Conservation (phyloP, 2,329 filamentous ascomycete species). For the Paracoccidioides lutzii region DNA sequence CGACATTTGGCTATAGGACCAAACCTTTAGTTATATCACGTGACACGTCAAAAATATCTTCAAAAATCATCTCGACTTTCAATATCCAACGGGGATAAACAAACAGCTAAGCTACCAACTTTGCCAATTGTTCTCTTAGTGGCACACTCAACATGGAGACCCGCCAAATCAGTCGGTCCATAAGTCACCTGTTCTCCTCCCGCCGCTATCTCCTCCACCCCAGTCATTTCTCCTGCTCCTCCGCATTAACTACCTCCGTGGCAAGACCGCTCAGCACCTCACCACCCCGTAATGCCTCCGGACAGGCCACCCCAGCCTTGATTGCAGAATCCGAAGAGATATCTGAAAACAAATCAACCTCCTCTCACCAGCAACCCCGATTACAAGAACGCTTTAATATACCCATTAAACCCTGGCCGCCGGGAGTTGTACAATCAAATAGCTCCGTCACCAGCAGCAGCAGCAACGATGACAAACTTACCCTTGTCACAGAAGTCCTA, state of each 20-base stretch:
- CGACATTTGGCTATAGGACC: too few relatives aligned
- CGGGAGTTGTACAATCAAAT: neutral
- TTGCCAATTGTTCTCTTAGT: too few relatives aligned
- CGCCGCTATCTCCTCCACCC: neutral
- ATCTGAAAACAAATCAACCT: neutral
- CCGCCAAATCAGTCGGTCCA: constrained; percentile 5
- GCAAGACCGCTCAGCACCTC: neutral
- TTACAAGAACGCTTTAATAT: neutral
- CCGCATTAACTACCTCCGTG: neutral
- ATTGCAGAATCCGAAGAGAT: too few relatives aligned
- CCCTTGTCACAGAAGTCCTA: neutral
- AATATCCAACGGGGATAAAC: neutral
- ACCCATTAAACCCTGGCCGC: neutral
- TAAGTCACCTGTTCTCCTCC: constrained; percentile 1
- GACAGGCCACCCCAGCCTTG: neutral
- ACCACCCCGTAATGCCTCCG: neutral
- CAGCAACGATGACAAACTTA: neutral
- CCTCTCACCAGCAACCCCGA: neutral
- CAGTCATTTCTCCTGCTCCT: neutral
- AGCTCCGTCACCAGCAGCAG: neutral
- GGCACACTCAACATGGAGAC: constrained; percentile 6
- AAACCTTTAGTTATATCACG: neutral
- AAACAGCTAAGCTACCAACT: neutral
- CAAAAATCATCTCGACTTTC: neutral
- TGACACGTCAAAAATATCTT: neutral